phyloP scores from a whole-genome alignment of 352 stramenopile species.

The Phytophthora pistaciae region DNA sequence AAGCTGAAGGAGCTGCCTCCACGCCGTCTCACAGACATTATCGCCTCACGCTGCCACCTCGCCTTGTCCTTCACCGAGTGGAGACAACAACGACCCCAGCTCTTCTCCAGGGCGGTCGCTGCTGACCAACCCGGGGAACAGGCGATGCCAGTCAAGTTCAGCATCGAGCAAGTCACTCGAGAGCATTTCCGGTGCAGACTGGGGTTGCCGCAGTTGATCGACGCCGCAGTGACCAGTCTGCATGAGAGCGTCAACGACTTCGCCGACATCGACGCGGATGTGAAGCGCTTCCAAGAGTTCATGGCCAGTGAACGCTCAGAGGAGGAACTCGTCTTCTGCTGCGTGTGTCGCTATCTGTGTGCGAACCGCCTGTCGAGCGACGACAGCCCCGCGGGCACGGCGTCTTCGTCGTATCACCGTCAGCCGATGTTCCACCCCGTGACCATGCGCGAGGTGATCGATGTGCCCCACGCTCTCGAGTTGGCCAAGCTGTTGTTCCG shows the following conservation, averaged over 20 bases:
- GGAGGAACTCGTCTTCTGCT: constrained; percentile 75
- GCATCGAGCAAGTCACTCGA: constrained; percentile 45
- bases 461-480: constrained; percentile 45
- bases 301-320: constrained; percentile 52
- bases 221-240: constrained; percentile 49
- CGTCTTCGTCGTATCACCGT: constrained; percentile 21
- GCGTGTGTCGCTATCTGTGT: constrained; percentile 55
- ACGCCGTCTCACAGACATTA: constrained; percentile 24
- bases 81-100: constrained; percentile 28
- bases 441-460: constrained; percentile 71
- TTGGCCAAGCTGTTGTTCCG: constrained; percentile 63
- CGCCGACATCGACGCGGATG: constrained; percentile 53
- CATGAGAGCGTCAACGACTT: constrained; percentile 46
- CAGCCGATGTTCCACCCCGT: constrained; percentile 60
- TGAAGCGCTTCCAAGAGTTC: constrained; percentile 70
- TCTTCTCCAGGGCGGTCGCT: constrained; percentile 30
- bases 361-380: constrained; percentile 16
- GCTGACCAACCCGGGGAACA: constrained; percentile 19
- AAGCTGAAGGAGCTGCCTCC: constrained; percentile 49
- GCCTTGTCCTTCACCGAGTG: constrained; percentile 61
- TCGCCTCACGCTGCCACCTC: constrained; percentile 51
- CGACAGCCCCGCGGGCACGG: constrained; percentile 18
- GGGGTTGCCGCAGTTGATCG: constrained; percentile 63
- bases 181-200: constrained; percentile 78
- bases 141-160: constrained; percentile 39